Conservation (phyloP, 768 basidiomycete genomes). For the Tubosaeta sp. region DNA sequence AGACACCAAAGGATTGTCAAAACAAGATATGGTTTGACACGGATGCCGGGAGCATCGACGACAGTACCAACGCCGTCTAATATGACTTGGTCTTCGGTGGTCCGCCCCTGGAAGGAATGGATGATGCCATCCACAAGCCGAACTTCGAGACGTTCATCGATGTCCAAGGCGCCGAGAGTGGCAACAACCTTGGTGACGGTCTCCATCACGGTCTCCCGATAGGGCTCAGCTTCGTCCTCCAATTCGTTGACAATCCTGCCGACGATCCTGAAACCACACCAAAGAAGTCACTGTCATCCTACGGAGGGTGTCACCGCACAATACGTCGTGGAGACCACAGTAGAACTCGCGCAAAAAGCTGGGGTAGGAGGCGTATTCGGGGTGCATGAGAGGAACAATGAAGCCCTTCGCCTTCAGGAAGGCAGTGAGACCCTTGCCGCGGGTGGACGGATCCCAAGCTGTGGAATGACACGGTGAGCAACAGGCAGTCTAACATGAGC, state of each 20-base stretch:
- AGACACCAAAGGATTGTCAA: slow-evolving; percentile 99
- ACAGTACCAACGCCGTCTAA: slow-evolving; percentile 98
- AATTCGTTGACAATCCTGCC: too few species aligned
- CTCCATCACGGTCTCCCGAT: too few species aligned
- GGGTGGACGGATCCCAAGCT: too few species aligned
- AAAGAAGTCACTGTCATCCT: too few species aligned
- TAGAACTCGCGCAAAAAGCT: slow-evolving; percentile 95
- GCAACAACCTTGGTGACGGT: slow-evolving; percentile 95
- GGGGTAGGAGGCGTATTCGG: too few species aligned
- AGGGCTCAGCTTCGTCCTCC: too few species aligned
- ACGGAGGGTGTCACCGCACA: too few species aligned
- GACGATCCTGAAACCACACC: too few species aligned
- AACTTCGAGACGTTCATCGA: slow-evolving; percentile 93
- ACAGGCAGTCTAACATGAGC: neutral
- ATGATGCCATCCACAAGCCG: slow-evolving; percentile 97
- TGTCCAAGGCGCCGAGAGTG: slow-evolving; percentile 92
- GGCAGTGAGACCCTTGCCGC: too few species aligned
- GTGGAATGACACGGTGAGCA: slow-evolving; percentile 1
- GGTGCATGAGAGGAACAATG: too few species aligned
- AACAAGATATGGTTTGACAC: slow-evolving; percentile 96
- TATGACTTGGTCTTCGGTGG: slow-evolving; percentile 99
- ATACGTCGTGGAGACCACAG: slow-evolving; percentile 98
- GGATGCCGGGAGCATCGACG: slow-evolving; percentile 92
- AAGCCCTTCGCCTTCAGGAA: too few species aligned
- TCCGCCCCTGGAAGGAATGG: slow-evolving; percentile 99